Percentiles rank a stretch among this genome's conserved stretches.
phyloP scores from a whole-genome alignment of 1,284 basidiomycete genomes.

The Ustilago tritici region DNA sequence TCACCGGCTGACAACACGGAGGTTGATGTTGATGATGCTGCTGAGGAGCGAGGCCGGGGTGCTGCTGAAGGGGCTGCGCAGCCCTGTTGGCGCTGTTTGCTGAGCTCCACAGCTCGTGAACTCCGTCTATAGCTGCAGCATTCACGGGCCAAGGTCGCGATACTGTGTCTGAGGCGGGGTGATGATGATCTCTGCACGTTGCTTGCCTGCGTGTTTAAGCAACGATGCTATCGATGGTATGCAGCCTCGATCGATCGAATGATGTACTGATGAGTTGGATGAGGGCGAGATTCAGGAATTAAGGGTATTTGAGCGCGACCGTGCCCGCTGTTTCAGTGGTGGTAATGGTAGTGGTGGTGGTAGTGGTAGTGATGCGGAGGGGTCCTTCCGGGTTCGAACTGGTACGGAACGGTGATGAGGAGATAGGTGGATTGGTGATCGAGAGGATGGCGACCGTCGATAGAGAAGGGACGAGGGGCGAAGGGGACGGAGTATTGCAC shows the following conservation, averaged over 20 bases:
- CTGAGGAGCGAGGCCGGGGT: background rate
- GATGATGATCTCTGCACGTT: background rate
- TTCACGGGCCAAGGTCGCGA: conserved; percentile 4
- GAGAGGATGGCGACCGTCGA: background rate
- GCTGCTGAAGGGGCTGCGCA: conserved; percentile 13
- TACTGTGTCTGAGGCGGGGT: background rate
- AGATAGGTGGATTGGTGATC: background rate
- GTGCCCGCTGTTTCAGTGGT: background rate
- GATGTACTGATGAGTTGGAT: background rate
- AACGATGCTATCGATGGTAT: background rate
- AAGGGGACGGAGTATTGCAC: background rate
- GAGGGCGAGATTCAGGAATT: background rate
- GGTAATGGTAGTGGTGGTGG: background rate
- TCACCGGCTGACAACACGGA: background rate
- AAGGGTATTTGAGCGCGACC: background rate
- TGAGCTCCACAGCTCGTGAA: conserved; percentile 21
- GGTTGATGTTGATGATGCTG: conserved; percentile 4
- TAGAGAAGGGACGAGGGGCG: background rate
- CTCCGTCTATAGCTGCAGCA: conserved; percentile 23
- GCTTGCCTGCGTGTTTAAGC: background rate
- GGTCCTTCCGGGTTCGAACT: background rate
- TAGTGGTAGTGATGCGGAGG: background rate
- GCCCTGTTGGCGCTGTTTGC: conserved; percentile 16
- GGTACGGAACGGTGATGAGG: background rate
- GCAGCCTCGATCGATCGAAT: background rate